These are phyloP conservation scores for Acaromyces ingoldii DNA, from an alignment of 1,284 basidiomycete species.

Conservation along the genomic window DNA sequence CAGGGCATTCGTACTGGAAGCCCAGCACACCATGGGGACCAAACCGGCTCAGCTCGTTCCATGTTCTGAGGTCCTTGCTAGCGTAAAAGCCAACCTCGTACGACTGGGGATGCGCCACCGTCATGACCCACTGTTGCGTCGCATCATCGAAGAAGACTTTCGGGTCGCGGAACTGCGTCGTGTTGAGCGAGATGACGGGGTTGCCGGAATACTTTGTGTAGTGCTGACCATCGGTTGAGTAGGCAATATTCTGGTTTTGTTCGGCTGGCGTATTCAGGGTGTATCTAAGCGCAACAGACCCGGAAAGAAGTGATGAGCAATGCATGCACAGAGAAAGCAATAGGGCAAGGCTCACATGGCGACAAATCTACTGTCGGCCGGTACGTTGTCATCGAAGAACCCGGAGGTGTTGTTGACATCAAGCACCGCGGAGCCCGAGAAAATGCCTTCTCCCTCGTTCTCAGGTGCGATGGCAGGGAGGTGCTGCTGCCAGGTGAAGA, in stretches of 20 bases:
- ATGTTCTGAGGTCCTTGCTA: slow-evolving; percentile 51
- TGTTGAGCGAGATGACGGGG: slow-evolving; percentile 47
- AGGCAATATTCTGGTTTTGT: slow-evolving; percentile 53
- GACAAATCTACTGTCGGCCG: slow-evolving; percentile 49
- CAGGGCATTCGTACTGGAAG: slow-evolving; percentile 51
- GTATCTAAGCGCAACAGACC: too few relatives aligned
- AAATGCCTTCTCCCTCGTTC: slow-evolving; percentile 44
- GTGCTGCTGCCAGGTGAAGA: slow-evolving; percentile 54
- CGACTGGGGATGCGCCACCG: slow-evolving; percentile 51
- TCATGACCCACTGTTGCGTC: slow-evolving; percentile 53
- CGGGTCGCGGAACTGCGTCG: slow-evolving; percentile 54
- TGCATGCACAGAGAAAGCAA: too few relatives aligned
- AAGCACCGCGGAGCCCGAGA: slow-evolving; percentile 53
- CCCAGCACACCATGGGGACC: slow-evolving; percentile 44
- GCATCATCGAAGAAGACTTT: slow-evolving; percentile 53
- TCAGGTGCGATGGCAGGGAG: slow-evolving; percentile 48
- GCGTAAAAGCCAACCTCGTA: slow-evolving; percentile 53
- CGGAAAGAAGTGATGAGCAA: too few relatives aligned
- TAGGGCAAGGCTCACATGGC: too few relatives aligned
- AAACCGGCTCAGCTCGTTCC: slow-evolving; percentile 52
- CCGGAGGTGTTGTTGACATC: slow-evolving; percentile 55
- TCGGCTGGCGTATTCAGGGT: slow-evolving; percentile 51
- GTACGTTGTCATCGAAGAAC: slow-evolving; percentile 52
- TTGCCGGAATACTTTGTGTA: slow-evolving; percentile 52
- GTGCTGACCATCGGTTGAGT: slow-evolving; percentile 53